Evolutionary conservation across 2,329 filamentous ascomycete species (phyloP), one percentile per base, ranked within the genome.

Genomic region (Neophaeococcomyces mojaviensis): DNA sequence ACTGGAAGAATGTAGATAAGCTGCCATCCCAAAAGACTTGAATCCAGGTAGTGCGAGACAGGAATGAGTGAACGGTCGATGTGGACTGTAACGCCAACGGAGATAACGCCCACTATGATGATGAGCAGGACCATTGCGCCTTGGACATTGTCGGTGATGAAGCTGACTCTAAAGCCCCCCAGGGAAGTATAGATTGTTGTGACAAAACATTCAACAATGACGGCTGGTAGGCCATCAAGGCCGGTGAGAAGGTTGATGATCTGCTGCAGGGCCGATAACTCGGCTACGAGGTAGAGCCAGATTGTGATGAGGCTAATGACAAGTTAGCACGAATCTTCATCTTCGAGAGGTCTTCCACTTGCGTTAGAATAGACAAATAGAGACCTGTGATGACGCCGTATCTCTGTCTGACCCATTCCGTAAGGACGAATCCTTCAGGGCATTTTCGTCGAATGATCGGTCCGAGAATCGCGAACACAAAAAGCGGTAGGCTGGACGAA

Each of bases 241-340:
- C 84, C 85, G 0, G 86, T 89, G 55, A 92, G 66, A 7, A 82
- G 75, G 49, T 68, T 82, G 57, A 90, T 74, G 32, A 90, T 86
- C 64, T 90, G 86, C 42, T 88, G 84, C 22, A 92, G 71, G 10
- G 86, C 84, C 7, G 85, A 89, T 35, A 92, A 73, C 68, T 92
- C 86, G 16, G 85, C 79, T 20, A 90, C 81, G 86, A 92, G 90
- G 72, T 90, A 92, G 42, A 92, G 64, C 63, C 90, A 92, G 57
- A 92, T 74, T 1, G 86, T 90, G 40, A 88, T 80, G 40, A 90
- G 72, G 1, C 70, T 73, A 39, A 7, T 20, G 30, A 13, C 35
- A 46, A 13, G 37, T 47, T 50, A 53, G 44, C 39, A 32, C 34
- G 36, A 44, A 3, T 10, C 4, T 36, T 16, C 32, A 28, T 38